Percentiles rank a stretch among this genome's conserved stretches.
Conservation (phyloP, 2,329 filamentous ascomycete genomes). For the Huntiella bhutanensis region DNA sequence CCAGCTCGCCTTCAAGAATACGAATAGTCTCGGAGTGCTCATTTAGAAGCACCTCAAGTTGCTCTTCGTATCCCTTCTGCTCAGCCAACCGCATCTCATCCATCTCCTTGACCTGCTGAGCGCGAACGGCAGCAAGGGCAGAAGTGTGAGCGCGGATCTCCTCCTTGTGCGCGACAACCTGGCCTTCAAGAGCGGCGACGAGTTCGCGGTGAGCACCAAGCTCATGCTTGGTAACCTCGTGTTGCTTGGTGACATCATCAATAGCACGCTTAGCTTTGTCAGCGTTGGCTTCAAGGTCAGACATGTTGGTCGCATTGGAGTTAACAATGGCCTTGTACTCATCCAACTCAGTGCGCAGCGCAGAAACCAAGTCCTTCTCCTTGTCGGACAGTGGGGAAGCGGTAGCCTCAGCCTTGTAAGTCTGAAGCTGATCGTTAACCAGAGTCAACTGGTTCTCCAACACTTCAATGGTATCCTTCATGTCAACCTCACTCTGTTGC, state of each 20-base stretch:
- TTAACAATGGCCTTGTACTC: constrained; percentile 61
- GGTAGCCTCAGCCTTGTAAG: constrained; percentile 24
- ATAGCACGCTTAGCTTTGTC: constrained; percentile 30
- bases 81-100: constrained; percentile 28
- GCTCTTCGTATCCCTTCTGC: constrained; percentile 36
- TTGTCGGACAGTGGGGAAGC: constrained; percentile 26
- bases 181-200: constrained; percentile 33
- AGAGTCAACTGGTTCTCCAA: constrained; percentile 42
- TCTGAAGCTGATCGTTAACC: constrained; percentile 32
- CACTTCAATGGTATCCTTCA: constrained; percentile 52
- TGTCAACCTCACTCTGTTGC: constrained; percentile 50
- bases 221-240: constrained; percentile 40
- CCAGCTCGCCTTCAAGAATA: constrained; percentile 41
- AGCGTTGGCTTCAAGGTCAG: constrained; percentile 57
- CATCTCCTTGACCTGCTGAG: constrained; percentile 31
- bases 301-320: constrained; percentile 48
- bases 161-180: constrained; percentile 40
- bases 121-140: constrained; percentile 28
- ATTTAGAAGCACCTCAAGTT: constrained; percentile 37
- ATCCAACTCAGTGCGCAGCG: constrained; percentile 56
- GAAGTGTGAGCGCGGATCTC: constrained; percentile 36
- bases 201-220: constrained; percentile 28
- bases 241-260: constrained; percentile 25
- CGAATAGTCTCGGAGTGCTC: constrained; percentile 39
- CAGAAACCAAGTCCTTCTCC: constrained; percentile 40